Evolutionary conservation across 2,329 filamentous ascomycete species (phyloP), one percentile per base, ranked within the genome.

Genomic region (Pseudogymnoascus sp.): DNA sequence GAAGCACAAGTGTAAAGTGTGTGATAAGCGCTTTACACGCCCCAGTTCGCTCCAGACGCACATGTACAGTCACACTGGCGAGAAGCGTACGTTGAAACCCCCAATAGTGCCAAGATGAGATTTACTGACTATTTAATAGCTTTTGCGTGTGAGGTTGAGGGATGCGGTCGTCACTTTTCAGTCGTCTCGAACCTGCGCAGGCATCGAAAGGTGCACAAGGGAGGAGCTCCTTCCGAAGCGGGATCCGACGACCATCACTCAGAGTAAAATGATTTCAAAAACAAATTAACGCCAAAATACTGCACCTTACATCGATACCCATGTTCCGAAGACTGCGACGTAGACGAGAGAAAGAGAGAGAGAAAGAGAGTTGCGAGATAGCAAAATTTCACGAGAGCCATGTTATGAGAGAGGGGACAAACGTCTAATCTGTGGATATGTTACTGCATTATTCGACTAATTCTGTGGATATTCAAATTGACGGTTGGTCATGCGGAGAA

Each of bases 1-100:
- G 86, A 98, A 98, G 83, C 95, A 98, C 80, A 97, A 97, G 81
- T 98, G 93, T 85, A 97, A 96, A 79, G 90, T 98, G 66, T 98
- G 93, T 80, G 93, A 97, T 78, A 97, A 98, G 83, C 87, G 93
- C 48, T 98, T 98, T 76, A 97, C 93, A 1, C 85, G 93, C 63
- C 93, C 93, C 1, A 96, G 92, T 74, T 97, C 93, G 13, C 78
- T 98, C 41, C 93, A 97, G 75, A 98, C 93, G 34, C 93, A 98
- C 75, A 97, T 97, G 90, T 97, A 97, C 79, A 96, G 92, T 77
- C 93, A 98, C 74, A 98, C 93, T 64, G 93, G 93, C 74, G 93
- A 98, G 77, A 98, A 98, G 80, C 93, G 92, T 96, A 85, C 83
- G 92, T 71, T 21, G 57, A 23, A 39, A 25, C 62, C 21, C 21